Conservation (phyloP, 1,284 basidiomycete species). For the Ceratobasidium papillatum region DNA sequence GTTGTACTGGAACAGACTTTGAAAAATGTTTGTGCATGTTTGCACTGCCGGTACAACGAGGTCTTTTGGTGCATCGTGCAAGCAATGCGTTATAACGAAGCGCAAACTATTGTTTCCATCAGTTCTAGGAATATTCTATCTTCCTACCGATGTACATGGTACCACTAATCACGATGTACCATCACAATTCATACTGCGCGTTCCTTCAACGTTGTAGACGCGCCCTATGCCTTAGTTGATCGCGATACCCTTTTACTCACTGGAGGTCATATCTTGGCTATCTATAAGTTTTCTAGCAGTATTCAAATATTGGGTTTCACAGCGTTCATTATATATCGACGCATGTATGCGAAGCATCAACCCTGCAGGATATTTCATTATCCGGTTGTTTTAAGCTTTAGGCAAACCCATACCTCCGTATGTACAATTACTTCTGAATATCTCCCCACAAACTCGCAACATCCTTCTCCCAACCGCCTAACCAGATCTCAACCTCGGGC, state of each 20-base stretch:
- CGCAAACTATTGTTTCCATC: not conserved
- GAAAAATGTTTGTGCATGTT: not conserved
- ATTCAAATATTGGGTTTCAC: no score
- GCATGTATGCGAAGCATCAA: no score
- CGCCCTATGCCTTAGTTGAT: no score
- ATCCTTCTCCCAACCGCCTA: slow-evolving; percentile 50
- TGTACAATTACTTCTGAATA: not conserved
- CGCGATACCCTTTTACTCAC: no score
- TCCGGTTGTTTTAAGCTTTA: not conserved
- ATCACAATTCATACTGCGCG: no score
- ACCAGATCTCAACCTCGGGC: slow-evolving; percentile 77
- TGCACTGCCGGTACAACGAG: not conserved
- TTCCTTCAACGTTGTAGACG: no score
- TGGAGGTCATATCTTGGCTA: no score
- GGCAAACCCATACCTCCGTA: not conserved
- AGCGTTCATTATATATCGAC: no score
- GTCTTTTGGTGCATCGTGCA: not conserved
- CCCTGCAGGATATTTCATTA: not conserved
- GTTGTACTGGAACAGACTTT: not conserved
- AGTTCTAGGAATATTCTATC: not conserved
- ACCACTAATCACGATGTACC: no score
- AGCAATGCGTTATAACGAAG: not conserved
- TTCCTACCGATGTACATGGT: not conserved
- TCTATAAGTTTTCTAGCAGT: no score
- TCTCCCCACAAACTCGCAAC: slow-evolving; percentile 6